Conservation (phyloP, 441 rosid species). For the Erodium moschatum region DNA sequence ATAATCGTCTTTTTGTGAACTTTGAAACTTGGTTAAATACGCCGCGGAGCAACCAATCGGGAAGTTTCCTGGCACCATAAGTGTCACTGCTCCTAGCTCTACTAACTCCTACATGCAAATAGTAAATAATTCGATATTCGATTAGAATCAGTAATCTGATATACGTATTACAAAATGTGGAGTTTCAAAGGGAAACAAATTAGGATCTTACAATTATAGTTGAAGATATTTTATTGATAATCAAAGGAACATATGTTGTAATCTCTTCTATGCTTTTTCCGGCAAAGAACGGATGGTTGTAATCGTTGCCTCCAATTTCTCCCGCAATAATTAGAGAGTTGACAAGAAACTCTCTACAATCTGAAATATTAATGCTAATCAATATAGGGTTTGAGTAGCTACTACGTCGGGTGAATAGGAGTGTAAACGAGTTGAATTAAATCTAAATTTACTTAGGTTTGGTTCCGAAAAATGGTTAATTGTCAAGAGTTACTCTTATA, state of each 20-base stretch:
- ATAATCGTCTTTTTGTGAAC: slow-evolving; percentile 21
- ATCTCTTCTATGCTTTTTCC: slow-evolving; percentile 20
- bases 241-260: slow-evolving; percentile 29
- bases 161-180: too few species aligned
- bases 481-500: too few species aligned
- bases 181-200: too few species aligned
- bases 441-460: too few species aligned
- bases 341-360: slow-evolving; percentile 24
- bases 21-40: slow-evolving; percentile 24
- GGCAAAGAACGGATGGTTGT: slow-evolving; percentile 25
- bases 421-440: too few species aligned
- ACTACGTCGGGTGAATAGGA: too few species aligned
- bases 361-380: slow-evolving; percentile 20
- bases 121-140: too few species aligned
- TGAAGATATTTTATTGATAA: slow-evolving; percentile 28
- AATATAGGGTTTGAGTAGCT: too few species aligned
- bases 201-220: slow-evolving; percentile 25
- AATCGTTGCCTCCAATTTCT: slow-evolving; percentile 54
- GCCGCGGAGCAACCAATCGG: slow-evolving; percentile 32
- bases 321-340: slow-evolving; percentile 43
- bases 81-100: slow-evolving; percentile 34
- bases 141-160: too few species aligned
- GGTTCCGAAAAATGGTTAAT: too few species aligned
- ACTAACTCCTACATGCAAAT: slow-evolving; percentile 31
- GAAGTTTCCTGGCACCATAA: slow-evolving; percentile 41